phyloP scores from a whole-genome alignment of 2,329 filamentous ascomycete genomes.

The Exophiala phaeomuriformis region DNA sequence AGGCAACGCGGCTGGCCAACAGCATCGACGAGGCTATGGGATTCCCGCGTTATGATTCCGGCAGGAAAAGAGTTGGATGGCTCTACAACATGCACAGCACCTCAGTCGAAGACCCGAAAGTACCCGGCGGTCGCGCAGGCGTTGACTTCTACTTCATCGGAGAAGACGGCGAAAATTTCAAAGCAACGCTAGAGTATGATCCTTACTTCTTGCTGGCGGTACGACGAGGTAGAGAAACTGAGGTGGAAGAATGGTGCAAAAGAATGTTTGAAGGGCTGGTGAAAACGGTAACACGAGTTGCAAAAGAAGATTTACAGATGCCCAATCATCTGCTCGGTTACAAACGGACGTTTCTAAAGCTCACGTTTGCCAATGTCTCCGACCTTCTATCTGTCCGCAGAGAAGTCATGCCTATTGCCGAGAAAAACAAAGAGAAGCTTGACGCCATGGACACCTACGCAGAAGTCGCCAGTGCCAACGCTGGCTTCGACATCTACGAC shows the following conservation, averaged over 20 bases:
- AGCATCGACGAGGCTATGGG: constrained; percentile 93
- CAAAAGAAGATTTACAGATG: constrained; percentile 90
- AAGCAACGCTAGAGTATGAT: constrained; percentile 91
- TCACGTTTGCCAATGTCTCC: constrained; percentile 78
- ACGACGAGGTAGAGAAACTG: constrained; percentile 76
- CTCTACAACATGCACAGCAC: constrained; percentile 93
- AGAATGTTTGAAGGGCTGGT: constrained; percentile 74
- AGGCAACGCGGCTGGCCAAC: constrained; percentile 74
- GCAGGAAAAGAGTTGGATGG: constrained; percentile 80
- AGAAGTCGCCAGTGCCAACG: constrained; percentile 77
- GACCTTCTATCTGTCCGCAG: constrained; percentile 79
- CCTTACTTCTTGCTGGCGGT: constrained; percentile 93
- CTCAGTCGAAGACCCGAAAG: constrained; percentile 72
- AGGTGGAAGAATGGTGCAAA: constrained; percentile 91
- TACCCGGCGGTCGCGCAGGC: constrained; percentile 75
- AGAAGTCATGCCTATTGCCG: constrained; percentile 80
- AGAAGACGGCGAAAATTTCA: constrained; percentile 82
- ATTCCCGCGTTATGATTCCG: constrained; percentile 84
- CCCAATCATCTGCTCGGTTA: constrained; percentile 94
- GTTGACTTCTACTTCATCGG: constrained; percentile 97
- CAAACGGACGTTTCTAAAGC: constrained; percentile 75
- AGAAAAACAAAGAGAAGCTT: constrained; percentile 94
- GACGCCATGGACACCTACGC: constrained; percentile 98
- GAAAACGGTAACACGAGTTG: constrained; percentile 66
- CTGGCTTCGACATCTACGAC: constrained; percentile 92